Conservation (phyloP, 768 basidiomycete species). For the Tylopilus rubrobrunneus region DNA sequence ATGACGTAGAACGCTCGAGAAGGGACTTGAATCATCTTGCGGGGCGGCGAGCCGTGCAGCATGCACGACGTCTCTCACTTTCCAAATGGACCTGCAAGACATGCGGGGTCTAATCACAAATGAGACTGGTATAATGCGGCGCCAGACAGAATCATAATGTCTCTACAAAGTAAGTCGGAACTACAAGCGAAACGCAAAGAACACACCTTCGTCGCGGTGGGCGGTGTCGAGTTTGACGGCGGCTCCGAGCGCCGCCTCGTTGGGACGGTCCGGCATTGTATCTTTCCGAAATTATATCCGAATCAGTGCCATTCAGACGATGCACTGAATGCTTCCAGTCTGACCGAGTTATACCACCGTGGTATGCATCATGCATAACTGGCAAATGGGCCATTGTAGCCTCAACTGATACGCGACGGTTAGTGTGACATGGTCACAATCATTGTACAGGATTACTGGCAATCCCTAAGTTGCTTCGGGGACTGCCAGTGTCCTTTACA, state of each 20-base stretch:
- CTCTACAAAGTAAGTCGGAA: neutral
- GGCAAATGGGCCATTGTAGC: neutral
- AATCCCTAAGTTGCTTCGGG: neutral
- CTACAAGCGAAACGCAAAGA: neutral
- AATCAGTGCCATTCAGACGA: too few relatives aligned
- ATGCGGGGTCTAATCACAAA: neutral
- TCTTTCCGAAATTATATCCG: neutral
- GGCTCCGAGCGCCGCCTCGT: neutral
- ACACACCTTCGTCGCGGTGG: neutral
- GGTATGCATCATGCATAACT: too few relatives aligned
- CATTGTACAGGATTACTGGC: neutral
- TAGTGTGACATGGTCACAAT: neutral
- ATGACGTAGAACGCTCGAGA: slow-evolving; percentile 12
- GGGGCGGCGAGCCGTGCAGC: neutral
- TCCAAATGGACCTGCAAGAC: neutral
- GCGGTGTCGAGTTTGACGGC: neutral
- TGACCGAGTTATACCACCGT: too few relatives aligned
- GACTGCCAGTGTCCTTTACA: neutral
- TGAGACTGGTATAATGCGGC: neutral
- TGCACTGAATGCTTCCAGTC: neutral
- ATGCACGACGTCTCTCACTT: neutral
- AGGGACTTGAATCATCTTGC: slow-evolving; percentile 12
- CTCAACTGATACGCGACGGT: neutral
- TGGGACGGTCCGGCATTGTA: neutral
- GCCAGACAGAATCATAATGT: slow-evolving; percentile 10